A percentile compares a stretch with the other conserved stretches of the same genome.
These are phyloP conservation scores for Thelephora ganbajun DNA, from an alignment of 768 basidiomycete genomes.

Conservation along the genomic window DNA sequence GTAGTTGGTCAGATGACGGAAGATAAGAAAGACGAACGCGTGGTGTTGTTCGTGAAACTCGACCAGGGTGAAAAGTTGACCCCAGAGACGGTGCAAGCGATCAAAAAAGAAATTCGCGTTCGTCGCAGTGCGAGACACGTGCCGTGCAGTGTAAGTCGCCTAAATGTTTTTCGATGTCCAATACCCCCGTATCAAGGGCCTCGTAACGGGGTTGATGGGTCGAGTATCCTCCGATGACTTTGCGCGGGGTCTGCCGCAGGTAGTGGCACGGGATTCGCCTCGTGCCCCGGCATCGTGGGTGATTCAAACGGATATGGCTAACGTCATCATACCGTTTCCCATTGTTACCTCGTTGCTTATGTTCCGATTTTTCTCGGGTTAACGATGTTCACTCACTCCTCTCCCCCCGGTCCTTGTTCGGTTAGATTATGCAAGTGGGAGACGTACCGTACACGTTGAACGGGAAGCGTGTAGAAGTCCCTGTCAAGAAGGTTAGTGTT, in stretches of 20 bases:
- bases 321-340: too few relatives aligned
- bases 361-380: too few relatives aligned
- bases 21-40: slow-evolving; percentile 56
- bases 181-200: slow-evolving; percentile 4
- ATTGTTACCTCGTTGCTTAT: too few relatives aligned
- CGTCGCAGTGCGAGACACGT: slow-evolving; percentile 65
- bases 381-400: background rate
- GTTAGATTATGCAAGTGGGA: slow-evolving; percentile 50
- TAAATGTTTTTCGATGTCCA: background rate
- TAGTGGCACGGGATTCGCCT: slow-evolving; percentile 2
- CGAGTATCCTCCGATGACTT: slow-evolving; percentile 1
- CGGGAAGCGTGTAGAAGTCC: slow-evolving; percentile 69
- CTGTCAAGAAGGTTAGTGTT: slow-evolving; percentile 51
- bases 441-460: slow-evolving; percentile 75
- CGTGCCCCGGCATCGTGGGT: slow-evolving; percentile 12
- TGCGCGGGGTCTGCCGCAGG: background rate
- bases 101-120: slow-evolving; percentile 46
- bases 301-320: slow-evolving; percentile 3
- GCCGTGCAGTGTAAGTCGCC: slow-evolving; percentile 43
- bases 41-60: slow-evolving; percentile 63
- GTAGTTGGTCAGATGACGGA: slow-evolving; percentile 60
- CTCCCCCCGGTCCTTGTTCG: too few relatives aligned
- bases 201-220: too few relatives aligned
- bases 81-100: slow-evolving; percentile 34
- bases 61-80: slow-evolving; percentile 34